Evolutionary conservation across 1,284 basidiomycete species (phyloP).

Genomic region (Wallemia hederae): DNA sequence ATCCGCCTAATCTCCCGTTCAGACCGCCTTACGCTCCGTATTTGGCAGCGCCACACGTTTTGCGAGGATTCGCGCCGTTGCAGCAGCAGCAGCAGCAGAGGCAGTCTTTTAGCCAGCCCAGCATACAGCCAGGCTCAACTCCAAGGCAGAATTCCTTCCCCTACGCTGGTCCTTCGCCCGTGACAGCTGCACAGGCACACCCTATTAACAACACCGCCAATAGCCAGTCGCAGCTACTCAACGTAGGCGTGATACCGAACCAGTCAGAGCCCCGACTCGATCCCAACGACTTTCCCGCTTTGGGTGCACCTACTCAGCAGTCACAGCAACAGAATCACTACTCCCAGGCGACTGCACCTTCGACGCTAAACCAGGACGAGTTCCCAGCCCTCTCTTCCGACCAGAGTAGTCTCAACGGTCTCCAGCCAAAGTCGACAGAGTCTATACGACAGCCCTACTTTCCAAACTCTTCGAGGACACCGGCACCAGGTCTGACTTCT

Average conservation of each 20-base stretch:
- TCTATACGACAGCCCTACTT: not conserved
- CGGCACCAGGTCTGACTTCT: not conserved
- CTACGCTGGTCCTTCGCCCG: not conserved
- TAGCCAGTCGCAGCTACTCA: not conserved
- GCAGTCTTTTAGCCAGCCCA: not conserved
- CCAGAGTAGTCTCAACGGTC: not conserved
- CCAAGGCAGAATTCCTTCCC: not conserved
- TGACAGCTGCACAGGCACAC: not conserved
- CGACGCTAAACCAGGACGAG: not conserved
- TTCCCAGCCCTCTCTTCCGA: not conserved
- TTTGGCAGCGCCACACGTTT: not conserved
- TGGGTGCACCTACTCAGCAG: slow-evolving; percentile 23
- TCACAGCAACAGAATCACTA: not conserved
- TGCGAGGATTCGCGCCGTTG: not conserved
- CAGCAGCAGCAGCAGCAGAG: not conserved
- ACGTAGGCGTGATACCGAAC: not conserved
- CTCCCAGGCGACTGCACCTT: slow-evolving; percentile 2
- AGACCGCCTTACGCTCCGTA: not conserved
- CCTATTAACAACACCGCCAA: not conserved
- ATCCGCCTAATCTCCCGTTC: not conserved
- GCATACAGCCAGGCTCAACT: not conserved
- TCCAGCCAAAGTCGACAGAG: not conserved
- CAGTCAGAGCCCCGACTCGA: slow-evolving; percentile 35
- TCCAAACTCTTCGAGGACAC: not conserved
- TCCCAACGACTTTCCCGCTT: slow-evolving; percentile 54